These are phyloP conservation scores for Sarocladium strictum DNA, from an alignment of 2,329 filamentous ascomycete species.

Conservation along the genomic window DNA sequence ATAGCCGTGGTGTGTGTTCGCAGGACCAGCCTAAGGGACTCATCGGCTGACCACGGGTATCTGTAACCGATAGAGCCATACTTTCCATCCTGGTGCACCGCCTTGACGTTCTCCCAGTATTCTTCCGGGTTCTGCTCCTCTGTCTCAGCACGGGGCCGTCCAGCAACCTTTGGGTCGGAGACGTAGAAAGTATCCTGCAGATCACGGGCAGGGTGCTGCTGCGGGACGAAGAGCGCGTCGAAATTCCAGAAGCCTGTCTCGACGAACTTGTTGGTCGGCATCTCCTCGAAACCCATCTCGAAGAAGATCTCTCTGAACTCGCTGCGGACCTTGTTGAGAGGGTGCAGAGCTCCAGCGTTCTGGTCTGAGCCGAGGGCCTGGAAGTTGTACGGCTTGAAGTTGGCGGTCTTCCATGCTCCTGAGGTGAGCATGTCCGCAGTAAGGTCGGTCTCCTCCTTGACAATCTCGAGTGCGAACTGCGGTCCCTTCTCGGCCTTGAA, in stretches of 20 bases:
- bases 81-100: conserved; percentile 85
- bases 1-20: conserved; percentile 95
- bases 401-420: conserved; percentile 86
- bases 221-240: conserved; percentile 91
- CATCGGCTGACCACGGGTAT: conserved; percentile 86
- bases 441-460: conserved; percentile 90
- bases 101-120: conserved; percentile 83
- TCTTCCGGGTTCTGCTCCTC: conserved; percentile 65
- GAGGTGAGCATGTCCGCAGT: conserved; percentile 86
- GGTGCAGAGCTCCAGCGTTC: conserved; percentile 55
- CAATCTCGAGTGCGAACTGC: conserved; percentile 83
- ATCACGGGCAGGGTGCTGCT: conserved; percentile 95
- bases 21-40: conserved; percentile 80
- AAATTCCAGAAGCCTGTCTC: conserved; percentile 99
- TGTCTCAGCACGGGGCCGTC: conserved; percentile 53
- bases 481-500: conserved; percentile 80
- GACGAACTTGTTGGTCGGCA: conserved; percentile 90
- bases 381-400: conserved; percentile 80
- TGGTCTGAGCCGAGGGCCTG: conserved; percentile 62
- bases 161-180: conserved; percentile 75
- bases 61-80: conserved; percentile 95
- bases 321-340: conserved; percentile 87
- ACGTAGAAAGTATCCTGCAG: conserved; percentile 99
- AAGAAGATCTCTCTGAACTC: conserved; percentile 99
- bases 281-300: conserved; percentile 97